Percentiles rank a stretch among this genome's conserved stretches.
phyloP scores from a whole-genome alignment of 768 basidiomycete species.

The Cyathus striatus region DNA sequence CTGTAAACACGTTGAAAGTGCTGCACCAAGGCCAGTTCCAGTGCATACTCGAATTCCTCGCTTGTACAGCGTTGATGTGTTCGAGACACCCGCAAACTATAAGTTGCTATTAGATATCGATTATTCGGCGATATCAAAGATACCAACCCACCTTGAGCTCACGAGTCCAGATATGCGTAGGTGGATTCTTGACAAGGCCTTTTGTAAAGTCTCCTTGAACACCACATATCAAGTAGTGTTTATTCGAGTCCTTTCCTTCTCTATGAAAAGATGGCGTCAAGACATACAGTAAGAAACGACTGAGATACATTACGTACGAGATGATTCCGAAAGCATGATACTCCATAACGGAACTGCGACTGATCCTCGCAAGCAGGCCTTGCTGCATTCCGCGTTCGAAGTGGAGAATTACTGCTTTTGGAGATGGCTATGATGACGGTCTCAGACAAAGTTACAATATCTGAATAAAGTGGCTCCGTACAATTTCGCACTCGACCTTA shows the following conservation, averaged over 20 bases:
- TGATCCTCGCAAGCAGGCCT: conserved; percentile 73
- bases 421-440: conserved; percentile 52
- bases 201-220: conserved; percentile 83
- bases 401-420: conserved; percentile 74
- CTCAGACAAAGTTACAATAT: conserved; percentile 4
- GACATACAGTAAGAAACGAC: conserved; percentile 1
- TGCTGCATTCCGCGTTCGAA: conserved; percentile 87
- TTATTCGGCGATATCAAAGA: conserved; percentile 3
- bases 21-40: conserved; percentile 79
- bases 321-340: conserved; percentile 85
- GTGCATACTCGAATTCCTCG: conserved; percentile 83
- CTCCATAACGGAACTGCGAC: conserved; percentile 71
- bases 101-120: conserved; percentile 2
- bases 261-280: conserved; percentile 26
- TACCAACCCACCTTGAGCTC: conserved; percentile 67
- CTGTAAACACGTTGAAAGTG: conserved; percentile 79
- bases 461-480: conserved; percentile 26
- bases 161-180: conserved; percentile 71
- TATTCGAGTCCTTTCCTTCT: conserved; percentile 65
- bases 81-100: conserved; percentile 77
- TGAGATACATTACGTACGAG: conserved; percentile 44
- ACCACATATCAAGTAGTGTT: conserved; percentile 82
- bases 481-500: conserved; percentile 73
- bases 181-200: conserved; percentile 67
- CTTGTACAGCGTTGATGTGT: conserved; percentile 72